These are phyloP conservation scores for Juglanconis sp. DNA, from an alignment of 2,329 filamentous ascomycete species.

Conservation along the genomic window DNA sequence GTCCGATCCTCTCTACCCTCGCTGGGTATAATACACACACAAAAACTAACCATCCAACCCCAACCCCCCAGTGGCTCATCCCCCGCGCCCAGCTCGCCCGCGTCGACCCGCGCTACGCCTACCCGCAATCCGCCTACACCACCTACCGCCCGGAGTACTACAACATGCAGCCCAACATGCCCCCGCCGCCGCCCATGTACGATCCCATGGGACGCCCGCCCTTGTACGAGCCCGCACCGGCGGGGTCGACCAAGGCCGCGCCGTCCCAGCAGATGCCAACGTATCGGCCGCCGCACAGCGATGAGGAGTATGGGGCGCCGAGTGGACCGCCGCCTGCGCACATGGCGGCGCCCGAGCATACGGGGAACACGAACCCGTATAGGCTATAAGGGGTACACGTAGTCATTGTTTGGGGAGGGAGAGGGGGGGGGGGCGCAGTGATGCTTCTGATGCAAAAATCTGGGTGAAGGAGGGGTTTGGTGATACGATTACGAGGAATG, in stretches of 20 bases:
- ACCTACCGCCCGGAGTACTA: conserved; percentile 40
- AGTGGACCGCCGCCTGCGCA: conserved; percentile 45
- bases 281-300: not conserved
- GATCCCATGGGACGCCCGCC: conserved; percentile 52
- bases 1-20: not conserved
- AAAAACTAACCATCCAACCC: not conserved
- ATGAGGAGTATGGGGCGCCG: conserved; percentile 41
- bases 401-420: too few species aligned
- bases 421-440: too few species aligned
- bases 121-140: conserved; percentile 38
- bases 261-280: conserved; percentile 40
- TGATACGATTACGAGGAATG: not conserved
- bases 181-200: conserved; percentile 55
- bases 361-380: conserved; percentile 21
- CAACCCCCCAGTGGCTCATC: conserved; percentile 47
- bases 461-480: conserved; percentile 8
- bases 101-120: conserved; percentile 48
- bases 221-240: conserved; percentile 50
- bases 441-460: not conserved
- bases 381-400: conserved; percentile 2
- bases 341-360: conserved; percentile 22
- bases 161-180: conserved; percentile 52
- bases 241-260: conserved; percentile 48
- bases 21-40: not conserved
- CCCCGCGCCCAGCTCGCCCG: conserved; percentile 42